These are phyloP conservation scores for Amniculicola lignicola DNA, from an alignment of 495 filamentous ascomycete genomes.

Conservation along the genomic window DNA sequence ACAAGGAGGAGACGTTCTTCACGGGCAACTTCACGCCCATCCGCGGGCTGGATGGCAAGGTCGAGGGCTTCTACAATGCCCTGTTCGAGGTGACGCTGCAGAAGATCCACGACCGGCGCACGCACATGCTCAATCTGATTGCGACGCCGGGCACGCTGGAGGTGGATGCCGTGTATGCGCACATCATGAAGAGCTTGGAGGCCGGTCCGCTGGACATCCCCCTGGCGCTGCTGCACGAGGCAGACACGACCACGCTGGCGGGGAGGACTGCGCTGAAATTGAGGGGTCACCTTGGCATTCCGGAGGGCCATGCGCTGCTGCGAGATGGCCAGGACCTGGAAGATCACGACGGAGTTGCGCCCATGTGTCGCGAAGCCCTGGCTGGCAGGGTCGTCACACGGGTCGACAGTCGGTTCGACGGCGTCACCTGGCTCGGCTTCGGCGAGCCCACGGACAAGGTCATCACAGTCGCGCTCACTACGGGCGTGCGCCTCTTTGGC, in stretches of 20 bases:
- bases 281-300: background rate
- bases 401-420: no score
- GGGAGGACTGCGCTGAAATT: background rate
- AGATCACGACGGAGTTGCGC: background rate
- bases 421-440: no score
- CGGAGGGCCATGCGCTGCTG: background rate
- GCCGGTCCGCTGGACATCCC: background rate
- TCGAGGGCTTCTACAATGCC: slow-evolving; percentile 3
- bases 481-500: no score
- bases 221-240: background rate
- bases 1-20: background rate
- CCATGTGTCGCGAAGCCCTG: no score
- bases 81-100: slow-evolving; percentile 3
- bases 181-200: background rate
- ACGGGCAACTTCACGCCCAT: slow-evolving; percentile 3
- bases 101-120: background rate
- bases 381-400: no score
- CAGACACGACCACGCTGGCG: background rate
- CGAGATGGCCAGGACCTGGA: background rate
- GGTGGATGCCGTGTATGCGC: background rate
- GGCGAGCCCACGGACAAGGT: no score
- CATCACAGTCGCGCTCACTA: no score
- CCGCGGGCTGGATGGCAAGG: background rate
- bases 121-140: background rate
- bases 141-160: background rate